Conservation (phyloP, 257 asterid genomes). For the Eucommia ulmoides region DNA sequence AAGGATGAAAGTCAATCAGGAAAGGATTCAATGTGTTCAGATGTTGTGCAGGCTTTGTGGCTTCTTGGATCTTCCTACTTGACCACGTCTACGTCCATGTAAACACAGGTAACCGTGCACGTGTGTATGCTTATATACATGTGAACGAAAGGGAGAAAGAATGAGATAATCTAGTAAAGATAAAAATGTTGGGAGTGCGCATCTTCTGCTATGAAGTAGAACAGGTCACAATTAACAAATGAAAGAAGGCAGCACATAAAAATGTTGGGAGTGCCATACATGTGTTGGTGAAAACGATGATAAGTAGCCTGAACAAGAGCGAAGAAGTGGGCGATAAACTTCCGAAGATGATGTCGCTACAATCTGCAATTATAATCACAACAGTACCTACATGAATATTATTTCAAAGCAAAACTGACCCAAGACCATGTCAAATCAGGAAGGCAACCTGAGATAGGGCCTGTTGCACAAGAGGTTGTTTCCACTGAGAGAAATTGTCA, state of each 20-base stretch:
- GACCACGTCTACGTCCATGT: no score
- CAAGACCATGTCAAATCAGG: constrained; percentile 7
- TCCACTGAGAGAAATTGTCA: constrained; percentile 83
- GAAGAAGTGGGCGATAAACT: constrained; percentile 70
- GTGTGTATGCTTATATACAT: no score
- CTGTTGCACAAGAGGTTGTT: constrained; percentile 63
- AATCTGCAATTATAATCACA: constrained; percentile 49
- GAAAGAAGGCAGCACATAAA: constrained; percentile 12
- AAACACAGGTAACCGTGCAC: no score
- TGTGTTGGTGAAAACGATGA: constrained; percentile 87
- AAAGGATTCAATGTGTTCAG: no score
- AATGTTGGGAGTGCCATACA: constrained; percentile 39
- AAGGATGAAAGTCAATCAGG: no score
- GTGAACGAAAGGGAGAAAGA: no score
- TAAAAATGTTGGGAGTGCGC: no score
- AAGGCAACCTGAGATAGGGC: constrained; percentile 71
- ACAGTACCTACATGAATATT: constrained; percentile 11
- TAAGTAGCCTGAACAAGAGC: constrained; percentile 85
- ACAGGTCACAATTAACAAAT: background rate
- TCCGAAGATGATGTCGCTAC: constrained; percentile 73
- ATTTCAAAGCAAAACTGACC: constrained; percentile 6
- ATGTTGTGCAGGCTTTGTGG: no score
- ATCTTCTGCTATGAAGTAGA: background rate
- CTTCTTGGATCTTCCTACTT: no score
- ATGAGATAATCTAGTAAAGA: no score